Evolutionary conservation across 2,329 filamentous ascomycete genomes (phyloP), one percentile per base, ranked within the genome.

Genomic region (Hansfordia pulvinata): DNA sequence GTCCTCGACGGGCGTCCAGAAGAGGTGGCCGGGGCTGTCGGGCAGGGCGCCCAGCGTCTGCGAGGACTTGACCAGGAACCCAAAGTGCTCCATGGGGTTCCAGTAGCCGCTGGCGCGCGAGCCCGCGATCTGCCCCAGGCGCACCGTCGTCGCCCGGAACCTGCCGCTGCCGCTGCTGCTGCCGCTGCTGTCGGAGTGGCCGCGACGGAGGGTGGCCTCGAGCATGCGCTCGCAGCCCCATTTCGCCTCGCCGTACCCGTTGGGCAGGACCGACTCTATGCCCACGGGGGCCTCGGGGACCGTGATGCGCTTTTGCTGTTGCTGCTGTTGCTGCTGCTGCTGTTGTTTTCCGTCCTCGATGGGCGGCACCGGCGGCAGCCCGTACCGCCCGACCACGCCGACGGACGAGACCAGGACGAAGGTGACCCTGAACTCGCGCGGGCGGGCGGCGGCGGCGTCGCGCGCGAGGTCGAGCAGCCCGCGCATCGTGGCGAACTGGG

Each of bases 201-300:
- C n/a, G n/a, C n/a, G n/a, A n/a, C n/a, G n/a, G 4, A 67, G 40
- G 1, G 64, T 68, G 26, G 52, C 42, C 25, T 60, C 52, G 0
- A 70, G 50, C 42, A 68, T 60, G 3, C 45, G 41, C 35, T 70
- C 64, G 38, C 62, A 68, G 0, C 51, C 50, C 20, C 39, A 58
- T 34, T 71, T 70, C 4, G 59, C 65, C 6, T 69, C 62, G n/a
- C 46, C 49, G 33, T 70, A 69, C 11, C 64, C 64, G 4, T 45
- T 56, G 1, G 53, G 49, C 4, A 64, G 41, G 0, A 60, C 54
- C 1, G 47, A 40, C 2, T 50, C 49, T 2, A 64, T 46, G 1
- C 26, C 27, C 11, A 61, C 41, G 0, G 41, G 35, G n/a, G 53
- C 38, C 33, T 72, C 66, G 0, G 55, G 57, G 0, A 68, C 58